These are phyloP conservation scores for Begonia masoniana DNA, from an alignment of 306 rosid species.

Conservation along the genomic window DNA sequence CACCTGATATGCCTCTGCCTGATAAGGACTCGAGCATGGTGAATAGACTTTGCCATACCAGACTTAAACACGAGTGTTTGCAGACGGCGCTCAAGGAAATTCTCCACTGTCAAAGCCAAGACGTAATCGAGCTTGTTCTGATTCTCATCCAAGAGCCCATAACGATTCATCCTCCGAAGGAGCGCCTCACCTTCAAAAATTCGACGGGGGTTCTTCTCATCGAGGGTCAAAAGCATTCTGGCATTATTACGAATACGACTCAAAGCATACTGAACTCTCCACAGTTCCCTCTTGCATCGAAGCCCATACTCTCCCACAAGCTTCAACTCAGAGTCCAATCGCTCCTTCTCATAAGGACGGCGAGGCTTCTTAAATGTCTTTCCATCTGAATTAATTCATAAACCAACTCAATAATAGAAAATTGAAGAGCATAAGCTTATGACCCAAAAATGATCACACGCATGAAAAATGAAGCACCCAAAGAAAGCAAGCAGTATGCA, in stretches of 20 bases:
- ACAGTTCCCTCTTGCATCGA: too few species aligned
- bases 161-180: constrained; percentile 9
- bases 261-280: too few species aligned
- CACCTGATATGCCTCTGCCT: constrained; percentile 7
- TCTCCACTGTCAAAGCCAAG: constrained; percentile 12
- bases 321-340: too few species aligned
- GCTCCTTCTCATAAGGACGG: too few species aligned
- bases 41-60: constrained; percentile 2
- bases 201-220: not conserved
- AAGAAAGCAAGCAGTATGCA: too few species aligned
- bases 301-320: too few species aligned
- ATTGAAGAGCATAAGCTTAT: too few species aligned
- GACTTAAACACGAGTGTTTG: constrained; percentile 5
- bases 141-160: constrained; percentile 5
- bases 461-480: too few species aligned
- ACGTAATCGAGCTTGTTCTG: too few species aligned
- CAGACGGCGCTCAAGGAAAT: constrained; percentile 10
- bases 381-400: not conserved
- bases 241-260: too few species aligned
- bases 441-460: too few species aligned
- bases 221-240: not conserved
- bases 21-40: constrained; percentile 2
- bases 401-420: too few species aligned
- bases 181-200: constrained; percentile 6
- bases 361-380: not conserved